phyloP scores from a whole-genome alignment of 2,329 filamentous ascomycete genomes.

The Plenodomus lindquistii region DNA sequence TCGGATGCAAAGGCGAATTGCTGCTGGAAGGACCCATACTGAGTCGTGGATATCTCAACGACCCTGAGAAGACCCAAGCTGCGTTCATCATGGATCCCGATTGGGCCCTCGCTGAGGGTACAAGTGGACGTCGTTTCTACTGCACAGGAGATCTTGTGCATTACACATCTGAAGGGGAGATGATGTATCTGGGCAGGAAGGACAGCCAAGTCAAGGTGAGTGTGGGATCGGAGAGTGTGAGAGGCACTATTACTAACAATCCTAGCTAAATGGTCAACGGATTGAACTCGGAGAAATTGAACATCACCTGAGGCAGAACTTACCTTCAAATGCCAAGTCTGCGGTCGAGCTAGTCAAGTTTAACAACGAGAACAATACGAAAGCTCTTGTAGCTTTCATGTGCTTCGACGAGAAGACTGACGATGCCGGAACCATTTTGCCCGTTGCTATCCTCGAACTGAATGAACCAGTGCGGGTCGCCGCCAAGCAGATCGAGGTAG shows the following conservation, averaged over 20 bases:
- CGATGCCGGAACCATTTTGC: slow-evolving; percentile 27
- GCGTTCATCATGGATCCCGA: slow-evolving; percentile 36
- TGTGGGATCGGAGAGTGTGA: neutral
- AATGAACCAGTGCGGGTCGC: slow-evolving; percentile 17
- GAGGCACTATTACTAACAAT: slow-evolving; percentile 35
- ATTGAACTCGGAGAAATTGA: slow-evolving; percentile 54
- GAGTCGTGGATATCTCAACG: slow-evolving; percentile 40
- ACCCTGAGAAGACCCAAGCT: slow-evolving; percentile 31
- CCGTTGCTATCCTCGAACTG: slow-evolving; percentile 26
- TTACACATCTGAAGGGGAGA: slow-evolving; percentile 37
- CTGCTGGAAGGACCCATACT: slow-evolving; percentile 42
- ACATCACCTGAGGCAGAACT: slow-evolving; percentile 45
- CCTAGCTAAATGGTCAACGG: slow-evolving; percentile 49
- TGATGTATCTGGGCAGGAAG: slow-evolving; percentile 43
- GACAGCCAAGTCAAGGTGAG: slow-evolving; percentile 42
- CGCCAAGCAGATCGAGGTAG: slow-evolving; percentile 30
- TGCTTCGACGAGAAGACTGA: slow-evolving; percentile 19
- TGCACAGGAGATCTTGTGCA: slow-evolving; percentile 41
- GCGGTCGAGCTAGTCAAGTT: slow-evolving; percentile 49
- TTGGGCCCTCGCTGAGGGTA: slow-evolving; percentile 28
- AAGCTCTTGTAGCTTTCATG: slow-evolving; percentile 35
- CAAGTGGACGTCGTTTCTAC: slow-evolving; percentile 29
- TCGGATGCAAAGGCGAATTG: slow-evolving; percentile 40
- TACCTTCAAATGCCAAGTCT: slow-evolving; percentile 44
- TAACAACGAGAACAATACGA: slow-evolving; percentile 25